These are phyloP conservation scores for Amorphotheca resinae DNA, from an alignment of 495 filamentous ascomycete genomes.

Conservation along the genomic window DNA sequence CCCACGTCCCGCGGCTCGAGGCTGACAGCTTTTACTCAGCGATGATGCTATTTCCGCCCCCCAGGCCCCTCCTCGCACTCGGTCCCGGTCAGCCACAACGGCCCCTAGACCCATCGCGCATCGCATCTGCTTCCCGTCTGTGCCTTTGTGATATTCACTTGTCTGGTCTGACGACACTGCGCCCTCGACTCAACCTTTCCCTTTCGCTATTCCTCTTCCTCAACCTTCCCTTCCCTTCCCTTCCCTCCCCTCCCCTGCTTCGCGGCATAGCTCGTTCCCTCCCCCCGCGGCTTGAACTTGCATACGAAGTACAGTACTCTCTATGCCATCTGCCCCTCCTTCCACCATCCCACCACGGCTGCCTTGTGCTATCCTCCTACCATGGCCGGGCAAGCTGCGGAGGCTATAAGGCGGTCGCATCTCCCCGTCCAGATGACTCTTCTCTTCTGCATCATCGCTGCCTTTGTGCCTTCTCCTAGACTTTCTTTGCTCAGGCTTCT, in stretches of 20 bases:
- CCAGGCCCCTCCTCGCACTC: neutral
- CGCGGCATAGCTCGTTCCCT: too few relatives aligned
- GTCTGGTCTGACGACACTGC: conserved; percentile 6
- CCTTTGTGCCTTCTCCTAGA: conserved; percentile 10
- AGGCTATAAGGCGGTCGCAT: conserved; percentile 21
- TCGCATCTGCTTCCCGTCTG: neutral
- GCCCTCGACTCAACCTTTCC: conserved; percentile 12
- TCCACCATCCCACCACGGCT: neutral
- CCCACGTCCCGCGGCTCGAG: too few relatives aligned
- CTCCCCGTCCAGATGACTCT: conserved; percentile 19
- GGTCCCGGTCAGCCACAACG: neutral
- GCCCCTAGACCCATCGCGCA: too few relatives aligned
- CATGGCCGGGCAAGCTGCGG: conserved; percentile 9
- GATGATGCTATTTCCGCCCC: conserved; percentile 19
- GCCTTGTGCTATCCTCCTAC: conserved; percentile 3
- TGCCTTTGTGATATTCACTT: too few relatives aligned
- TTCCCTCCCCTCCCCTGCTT: too few relatives aligned
- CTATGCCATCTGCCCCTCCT: too few relatives aligned
- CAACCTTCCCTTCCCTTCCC: neutral
- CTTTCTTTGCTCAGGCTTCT: conserved; percentile 19
- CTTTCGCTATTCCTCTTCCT: neutral
- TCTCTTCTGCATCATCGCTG: conserved; percentile 8
- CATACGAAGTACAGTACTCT: too few relatives aligned
- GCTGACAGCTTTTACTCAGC: conserved; percentile 19
- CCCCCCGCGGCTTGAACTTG: too few relatives aligned